Evolutionary conservation across 2,329 filamentous ascomycete genomes (phyloP), one percentile per base, ranked within the genome.

Genomic region (Aspergillus neoniger): DNA sequence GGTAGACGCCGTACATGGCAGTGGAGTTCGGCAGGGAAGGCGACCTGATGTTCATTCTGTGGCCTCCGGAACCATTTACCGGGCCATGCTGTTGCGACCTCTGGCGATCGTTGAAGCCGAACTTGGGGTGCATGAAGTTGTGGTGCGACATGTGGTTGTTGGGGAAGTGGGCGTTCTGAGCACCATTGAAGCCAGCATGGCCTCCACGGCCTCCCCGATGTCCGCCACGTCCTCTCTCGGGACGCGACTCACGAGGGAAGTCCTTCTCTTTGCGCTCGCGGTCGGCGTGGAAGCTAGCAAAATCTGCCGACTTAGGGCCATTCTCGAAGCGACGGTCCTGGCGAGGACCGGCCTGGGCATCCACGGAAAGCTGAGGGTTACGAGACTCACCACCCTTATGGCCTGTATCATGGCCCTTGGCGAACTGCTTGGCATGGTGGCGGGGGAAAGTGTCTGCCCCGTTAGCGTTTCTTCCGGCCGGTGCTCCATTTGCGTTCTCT

Each of bases 21-120:
- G 65, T 70, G 17, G 83, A 82, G 41, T 82, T 81, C 2, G 86
- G 84, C 67, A 88, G 82, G 1, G 87, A 88, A 64, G 88, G 86
- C 25, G 87, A 86, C 57, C 87, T 81, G 61, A 83, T 74, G 51
- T 79, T 79, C 66, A 81, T 80, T 54, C 85, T 80, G 65, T 81
- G 83, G 60, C 79, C 79, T 58, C 81, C 75, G 8, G 74, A 64
- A 43, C 74, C 74, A 62, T 76, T 79, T 51, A 74, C 62, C 44
- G 73, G 63, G 12, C 67, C 70, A 60, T 75, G 73, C 32, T 72
- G 69, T 44, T 78, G 77, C n/a, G 76, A 72, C 9, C 78, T 73
- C 59, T 78, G 74, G 38, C 79, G 77, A 23, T 81, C 78, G 48
- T 71, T 72, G 64, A 75, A 78, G 32, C 74, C 72, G 48, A 74